Evolutionary conservation across 192 early-diverging fungal species (phyloP), one percentile per base, ranked within the genome.

Genomic region (Linnemannia elongata): DNA sequence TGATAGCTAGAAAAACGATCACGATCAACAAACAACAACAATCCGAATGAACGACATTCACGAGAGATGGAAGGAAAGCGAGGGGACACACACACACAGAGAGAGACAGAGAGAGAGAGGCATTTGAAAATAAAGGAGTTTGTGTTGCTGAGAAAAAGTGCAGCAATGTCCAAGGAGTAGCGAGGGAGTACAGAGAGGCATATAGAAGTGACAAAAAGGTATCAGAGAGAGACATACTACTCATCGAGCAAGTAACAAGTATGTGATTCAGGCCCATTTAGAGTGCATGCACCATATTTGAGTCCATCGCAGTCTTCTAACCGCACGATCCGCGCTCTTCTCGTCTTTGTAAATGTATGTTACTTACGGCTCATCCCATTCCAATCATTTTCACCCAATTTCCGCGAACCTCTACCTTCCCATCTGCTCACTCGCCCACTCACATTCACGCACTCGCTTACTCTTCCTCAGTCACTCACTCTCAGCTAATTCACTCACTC

Each of bases 241-340:
- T 12, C 13, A 15, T 45, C 10, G 44, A 45, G 44, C 1, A 7
- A 60, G 57, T 27, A 20, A 20, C 54, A 4, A 4, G 18, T 55
- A n/a, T 18, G 27, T 15, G 12, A 52, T 52, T 52, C 49, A 5
- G 49, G 18, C 49, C 49, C 17, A 52, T 52, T 52, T 52, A 20
- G 49, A 72, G 75, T 82, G 68, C 68, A 55, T 82, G 72, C 74
- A 71, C 55, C 73, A 55, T 63, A 49, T 70, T 75, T 82, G 68
- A 74, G 70, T 47, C 69, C 54, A 4, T 55, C 33, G 69, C 63
- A 18, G 49, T 24, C 66, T 71, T 66, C 80, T 82, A 75, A 82
- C 80, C n/a, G 36, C 80, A 82, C 80, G 74, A 82, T 44, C 44
- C 45, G 17, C 47, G 75, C 66, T 75, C 74, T n/a, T n/a, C n/a